These are phyloP conservation scores for Irpex lacteus DNA, from an alignment of 1,284 basidiomycete species.

Conservation along the genomic window DNA sequence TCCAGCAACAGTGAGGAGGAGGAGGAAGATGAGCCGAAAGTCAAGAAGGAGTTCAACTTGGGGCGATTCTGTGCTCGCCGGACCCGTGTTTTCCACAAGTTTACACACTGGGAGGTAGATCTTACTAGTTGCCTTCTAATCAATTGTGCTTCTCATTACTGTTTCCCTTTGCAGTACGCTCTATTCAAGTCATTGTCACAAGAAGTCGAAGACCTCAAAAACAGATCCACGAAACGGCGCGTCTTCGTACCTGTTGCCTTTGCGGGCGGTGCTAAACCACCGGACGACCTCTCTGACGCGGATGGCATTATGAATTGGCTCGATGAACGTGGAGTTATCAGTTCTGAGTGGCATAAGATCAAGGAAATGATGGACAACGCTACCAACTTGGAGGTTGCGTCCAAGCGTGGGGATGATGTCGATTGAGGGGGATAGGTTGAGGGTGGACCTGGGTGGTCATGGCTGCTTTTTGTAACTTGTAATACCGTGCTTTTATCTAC, in stretches of 20 bases:
- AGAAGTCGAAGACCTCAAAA: conserved; percentile 53
- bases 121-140: too few species aligned
- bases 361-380: conserved; percentile 74
- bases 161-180: conserved; percentile 40
- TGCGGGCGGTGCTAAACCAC: conserved; percentile 50
- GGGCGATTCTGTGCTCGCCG: conserved; percentile 77
- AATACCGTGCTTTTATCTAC: too few species aligned
- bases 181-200: conserved; percentile 53
- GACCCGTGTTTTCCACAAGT: conserved; percentile 67
- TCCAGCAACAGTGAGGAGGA: conserved; percentile 26
- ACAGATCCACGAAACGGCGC: conserved; percentile 19
- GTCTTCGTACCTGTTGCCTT: conserved; percentile 57
- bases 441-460: too few species aligned
- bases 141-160: too few species aligned
- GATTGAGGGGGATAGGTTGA: not conserved
- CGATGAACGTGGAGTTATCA: conserved; percentile 66
- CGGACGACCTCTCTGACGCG: conserved; percentile 62
- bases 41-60: conserved; percentile 44
- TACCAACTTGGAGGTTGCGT: conserved; percentile 52
- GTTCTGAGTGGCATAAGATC: conserved; percentile 63
- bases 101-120: conserved; percentile 85
- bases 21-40: conserved; percentile 28
- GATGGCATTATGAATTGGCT: conserved; percentile 83
- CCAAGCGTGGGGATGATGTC: conserved; percentile 43
- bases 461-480: too few species aligned